Conservation (phyloP, 2,329 filamentous ascomycete genomes). For the Phaeosphaeriaceae sp. region DNA sequence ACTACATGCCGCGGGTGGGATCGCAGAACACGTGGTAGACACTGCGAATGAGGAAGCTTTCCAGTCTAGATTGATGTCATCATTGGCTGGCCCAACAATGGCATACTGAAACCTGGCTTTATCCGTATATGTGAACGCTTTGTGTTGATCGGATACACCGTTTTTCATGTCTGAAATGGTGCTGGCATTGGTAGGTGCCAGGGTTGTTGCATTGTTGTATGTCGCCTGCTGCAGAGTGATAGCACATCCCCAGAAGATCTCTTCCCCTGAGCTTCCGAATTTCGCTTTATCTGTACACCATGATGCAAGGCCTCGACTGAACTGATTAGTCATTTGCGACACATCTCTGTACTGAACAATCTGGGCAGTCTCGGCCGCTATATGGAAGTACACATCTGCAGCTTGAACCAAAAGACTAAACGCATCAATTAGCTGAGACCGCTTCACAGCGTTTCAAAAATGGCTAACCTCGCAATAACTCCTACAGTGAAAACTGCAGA, state of each 20-base stretch:
- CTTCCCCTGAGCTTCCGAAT: constrained; percentile 5
- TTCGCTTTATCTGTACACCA: constrained; percentile 15
- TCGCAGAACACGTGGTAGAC: constrained; percentile 18
- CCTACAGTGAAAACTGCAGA: constrained; percentile 7
- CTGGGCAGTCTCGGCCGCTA: constrained; percentile 13
- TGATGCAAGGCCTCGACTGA: constrained; percentile 14
- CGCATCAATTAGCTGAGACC: constrained; percentile 1
- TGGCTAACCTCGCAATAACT: constrained; percentile 14
- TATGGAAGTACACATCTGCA: constrained; percentile 21
- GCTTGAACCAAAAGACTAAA: constrained; percentile 15
- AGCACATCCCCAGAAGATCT: constrained; percentile 18
- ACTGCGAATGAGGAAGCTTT: constrained; percentile 15
- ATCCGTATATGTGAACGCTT: constrained; percentile 15
- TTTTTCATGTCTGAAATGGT: constrained; percentile 11
- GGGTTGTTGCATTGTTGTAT: constrained; percentile 4
- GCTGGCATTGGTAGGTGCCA: constrained; percentile 10
- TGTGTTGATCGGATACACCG: constrained; percentile 6
- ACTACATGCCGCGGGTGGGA: constrained; percentile 10
- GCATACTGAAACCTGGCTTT: constrained; percentile 8
- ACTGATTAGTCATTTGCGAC: constrained; percentile 1
- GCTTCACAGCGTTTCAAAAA: not conserved
- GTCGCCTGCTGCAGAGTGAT: constrained; percentile 5
- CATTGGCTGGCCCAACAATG: constrained; percentile 13
- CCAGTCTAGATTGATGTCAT: constrained; percentile 11
- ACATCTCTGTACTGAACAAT: constrained; percentile 7